A percentile compares a stretch with the other conserved stretches of the same genome.
Conservation (phyloP, 75 land plant species). For the Sequoia sempervirens region DNA sequence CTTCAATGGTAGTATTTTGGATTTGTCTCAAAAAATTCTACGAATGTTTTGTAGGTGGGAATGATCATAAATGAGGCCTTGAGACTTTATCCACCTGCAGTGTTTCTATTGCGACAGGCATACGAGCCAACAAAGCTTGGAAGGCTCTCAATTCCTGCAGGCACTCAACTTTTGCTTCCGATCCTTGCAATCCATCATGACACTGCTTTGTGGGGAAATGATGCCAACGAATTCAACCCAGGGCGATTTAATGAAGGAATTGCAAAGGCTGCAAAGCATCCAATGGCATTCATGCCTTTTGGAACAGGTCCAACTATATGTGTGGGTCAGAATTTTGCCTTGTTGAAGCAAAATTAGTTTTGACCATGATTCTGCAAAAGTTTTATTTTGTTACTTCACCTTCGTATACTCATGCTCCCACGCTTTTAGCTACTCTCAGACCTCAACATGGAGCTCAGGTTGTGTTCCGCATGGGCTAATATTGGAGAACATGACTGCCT, state of each 20-base stretch:
- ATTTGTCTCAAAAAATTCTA: not conserved
- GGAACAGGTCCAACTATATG: constrained; percentile 57
- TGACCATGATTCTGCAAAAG: constrained; percentile 43
- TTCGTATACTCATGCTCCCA: constrained; percentile 58
- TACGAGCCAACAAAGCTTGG: constrained; percentile 31
- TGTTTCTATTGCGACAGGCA: constrained; percentile 23
- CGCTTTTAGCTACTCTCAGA: constrained; percentile 20
- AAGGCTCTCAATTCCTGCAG: constrained; percentile 36
- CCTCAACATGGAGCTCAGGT: constrained; percentile 59
- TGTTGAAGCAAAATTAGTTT: constrained; percentile 39
- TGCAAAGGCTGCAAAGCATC: constrained; percentile 25
- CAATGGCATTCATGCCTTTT: constrained; percentile 53
- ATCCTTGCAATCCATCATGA: constrained; percentile 56
- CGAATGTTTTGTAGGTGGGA: constrained; percentile 32
- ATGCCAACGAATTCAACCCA: constrained; percentile 61
- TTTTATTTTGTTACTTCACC: constrained; percentile 47
- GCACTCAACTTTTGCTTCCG: constrained; percentile 36
- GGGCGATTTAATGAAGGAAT: constrained; percentile 40
- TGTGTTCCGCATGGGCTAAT: constrained; percentile 17
- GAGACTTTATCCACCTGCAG: constrained; percentile 58
- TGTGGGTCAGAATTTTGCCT: constrained; percentile 52
- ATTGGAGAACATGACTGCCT: not conserved
- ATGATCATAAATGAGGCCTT: constrained; percentile 62
- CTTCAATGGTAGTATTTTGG: not conserved
- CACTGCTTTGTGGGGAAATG: constrained; percentile 51